A percentile compares a stretch with the other conserved stretches of the same genome.
Evolutionary conservation across 108 stramenopile species (phyloP).

Genomic region (Pseudonitzschia pungens): DNA sequence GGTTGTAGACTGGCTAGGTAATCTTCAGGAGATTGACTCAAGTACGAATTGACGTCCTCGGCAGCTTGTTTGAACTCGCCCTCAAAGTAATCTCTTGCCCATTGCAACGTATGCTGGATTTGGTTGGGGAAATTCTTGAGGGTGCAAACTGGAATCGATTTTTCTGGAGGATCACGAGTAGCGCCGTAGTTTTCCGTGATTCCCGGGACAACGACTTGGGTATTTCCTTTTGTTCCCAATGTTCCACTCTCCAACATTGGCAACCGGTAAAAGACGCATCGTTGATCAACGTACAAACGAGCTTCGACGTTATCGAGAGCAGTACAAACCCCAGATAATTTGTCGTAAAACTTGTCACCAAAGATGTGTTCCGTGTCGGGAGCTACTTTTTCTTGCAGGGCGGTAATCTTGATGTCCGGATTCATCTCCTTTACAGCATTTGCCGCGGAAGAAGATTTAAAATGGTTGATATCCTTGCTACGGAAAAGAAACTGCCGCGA

Average conservation of each 20-base stretch:
- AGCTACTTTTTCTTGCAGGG: constrained; percentile 92
- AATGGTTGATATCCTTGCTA: constrained; percentile 87
- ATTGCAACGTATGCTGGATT: constrained; percentile 97
- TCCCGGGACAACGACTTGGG: constrained; percentile 95
- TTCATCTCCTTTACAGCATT: constrained; percentile 91
- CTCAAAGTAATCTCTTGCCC: constrained; percentile 99
- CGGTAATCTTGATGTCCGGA: constrained; percentile 76
- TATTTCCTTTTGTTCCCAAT: constrained; percentile 97
- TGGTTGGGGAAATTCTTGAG: constrained; percentile 99
- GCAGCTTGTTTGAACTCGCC: constrained; percentile 94
- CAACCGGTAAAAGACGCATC: constrained; percentile 93
- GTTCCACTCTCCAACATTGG: constrained; percentile 99
- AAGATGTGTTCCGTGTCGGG: constrained; percentile 95
- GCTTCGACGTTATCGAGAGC: constrained; percentile 99
- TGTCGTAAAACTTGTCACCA: constrained; percentile 96
- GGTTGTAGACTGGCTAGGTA: constrained; percentile 82
- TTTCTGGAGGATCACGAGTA: constrained; percentile 97
- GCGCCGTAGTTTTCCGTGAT: constrained; percentile 98
- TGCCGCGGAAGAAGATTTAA: constrained; percentile 92
- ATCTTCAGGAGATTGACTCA: constrained; percentile 73
- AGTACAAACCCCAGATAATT: constrained; percentile 94
- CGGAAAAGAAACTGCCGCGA: constrained; percentile 98
- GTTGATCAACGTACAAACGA: constrained; percentile 96
- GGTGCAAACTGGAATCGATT: constrained; percentile 98
- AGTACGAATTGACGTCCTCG: constrained; percentile 94